Conservation (phyloP, 192 early-diverging fungal species). For the Paraglomus occultum region DNA sequence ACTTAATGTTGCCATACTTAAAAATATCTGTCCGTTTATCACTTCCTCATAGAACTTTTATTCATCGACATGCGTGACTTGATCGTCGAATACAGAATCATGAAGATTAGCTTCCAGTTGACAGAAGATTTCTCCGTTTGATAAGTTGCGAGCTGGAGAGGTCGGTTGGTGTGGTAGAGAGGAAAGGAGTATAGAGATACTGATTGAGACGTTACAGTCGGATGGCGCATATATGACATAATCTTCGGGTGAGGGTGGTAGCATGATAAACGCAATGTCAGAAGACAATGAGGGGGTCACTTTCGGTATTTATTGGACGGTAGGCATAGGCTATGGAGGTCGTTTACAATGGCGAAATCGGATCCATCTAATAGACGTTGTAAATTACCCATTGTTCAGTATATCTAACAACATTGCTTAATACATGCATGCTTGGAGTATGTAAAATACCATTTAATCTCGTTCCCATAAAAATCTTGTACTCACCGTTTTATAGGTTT, state of each 20-base stretch:
- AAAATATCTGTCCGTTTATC: conserved; percentile 85
- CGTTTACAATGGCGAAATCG: conserved; percentile 83
- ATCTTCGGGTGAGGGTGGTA: conserved; percentile 12
- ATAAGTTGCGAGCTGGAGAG: conserved; percentile 14
- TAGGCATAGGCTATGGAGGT: conserved; percentile 94
- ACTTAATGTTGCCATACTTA: conserved; percentile 81
- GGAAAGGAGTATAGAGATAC: not conserved
- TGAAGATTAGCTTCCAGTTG: conserved; percentile 34
- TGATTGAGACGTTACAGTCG: conserved; percentile 13
- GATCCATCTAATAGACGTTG: conserved; percentile 52
- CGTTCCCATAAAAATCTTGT: not conserved
- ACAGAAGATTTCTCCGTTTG: conserved; percentile 27
- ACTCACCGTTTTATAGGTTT: conserved; percentile 62
- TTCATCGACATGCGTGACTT: conserved; percentile 30
- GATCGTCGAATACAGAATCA: conserved; percentile 47
- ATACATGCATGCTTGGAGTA: not conserved
- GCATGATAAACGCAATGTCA: conserved; percentile 22
- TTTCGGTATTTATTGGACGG: conserved; percentile 67
- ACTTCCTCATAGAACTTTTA: conserved; percentile 65
- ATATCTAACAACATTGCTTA: not conserved
- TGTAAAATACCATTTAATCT: not conserved
- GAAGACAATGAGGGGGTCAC: conserved; percentile 31
- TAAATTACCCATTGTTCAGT: not conserved
- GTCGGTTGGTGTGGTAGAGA: not conserved
- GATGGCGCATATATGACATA: conserved; percentile 16